Base-by-base conservation (phyloP, 129 eudicot genomes). In the Helianthus tuberosus region DNA sequence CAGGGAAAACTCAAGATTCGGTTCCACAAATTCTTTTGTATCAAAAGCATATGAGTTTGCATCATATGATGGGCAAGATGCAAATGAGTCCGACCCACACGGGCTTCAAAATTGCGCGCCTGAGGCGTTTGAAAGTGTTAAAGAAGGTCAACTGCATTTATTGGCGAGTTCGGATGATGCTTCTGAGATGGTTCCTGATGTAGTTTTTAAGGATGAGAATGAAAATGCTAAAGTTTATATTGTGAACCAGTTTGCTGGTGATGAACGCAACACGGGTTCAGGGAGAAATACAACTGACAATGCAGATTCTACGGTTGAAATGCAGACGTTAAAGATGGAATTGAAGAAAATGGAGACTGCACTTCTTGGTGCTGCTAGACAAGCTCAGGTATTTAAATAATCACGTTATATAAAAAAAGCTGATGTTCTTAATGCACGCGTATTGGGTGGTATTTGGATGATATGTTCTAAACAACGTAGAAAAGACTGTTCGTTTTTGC, bases 341-440 rank as follows among this genome's bases (percentile, higher is more conserved):
- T 81, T 93, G 91, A 88, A 90, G 79, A 86, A 86, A 86, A 90
- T 90, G 98, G 98, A 90, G 79, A 60, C 86, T 65, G 93, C 91
- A 76, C 82, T 93, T 70, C 87, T 86, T 25, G 97, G 97, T 71
- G 97, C 97, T 81, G 97, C 96, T 49, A 88, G 86, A 83, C 96
- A 90, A 87, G 86, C 96, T 71, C 93, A 85, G 92, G 96, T 90
- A 87, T 61, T 25, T 72, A 39, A 35, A 46, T 57, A 55, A 23
- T 44, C 17, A 47, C 27, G 44, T 35, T 67, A 10, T 0, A 20
- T 20, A 17, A 12, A 61, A 61, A 61, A 74, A 48, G 23, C 5
- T 47, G 63, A 53, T 12, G 64, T 64, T 48, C 50, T 49, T 49
- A 27, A 49, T 29, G 73, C 73, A 68, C 32, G 15, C 9, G 41